Base-by-base conservation (phyloP, 352 stramenopile genomes). In the Phytophthora pinifolia region DNA sequence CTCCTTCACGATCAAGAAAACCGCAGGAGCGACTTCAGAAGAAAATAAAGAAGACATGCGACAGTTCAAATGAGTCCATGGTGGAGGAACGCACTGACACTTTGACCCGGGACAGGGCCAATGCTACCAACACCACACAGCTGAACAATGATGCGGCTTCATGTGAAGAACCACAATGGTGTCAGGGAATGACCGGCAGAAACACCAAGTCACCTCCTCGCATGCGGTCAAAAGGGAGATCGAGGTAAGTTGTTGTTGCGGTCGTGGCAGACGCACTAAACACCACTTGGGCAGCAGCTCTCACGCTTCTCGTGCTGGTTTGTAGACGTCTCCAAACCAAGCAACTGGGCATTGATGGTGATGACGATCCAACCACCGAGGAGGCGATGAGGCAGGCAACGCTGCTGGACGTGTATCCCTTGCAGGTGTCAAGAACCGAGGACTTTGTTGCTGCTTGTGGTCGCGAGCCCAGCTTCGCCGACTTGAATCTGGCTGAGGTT, bases 381-480 rank as follows among this genome's bases (percentile, higher is more conserved):
- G 4, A 14, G 4, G 43, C 37, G 15, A 35, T 38, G 13, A 15
- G 29, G 2, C 6, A 12, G 4, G 43, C 35, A 18, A 35, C 20
- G 5, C 56, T 88, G 46, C 54, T 88, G 29, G 65, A 82, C 10
- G 27, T 88, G 2, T 88, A 88, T 36, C 33, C 63, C 2, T 52
- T 81, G 2, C 65, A 67, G 4, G 2, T 62, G 6, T 42, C 71
- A 1, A 46, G 35, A 0, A 63, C 41, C 1, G 42, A 70, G n/a
- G 39, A 48, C 2, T 75, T 79, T 8, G 8, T 71, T 0, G 27
- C 37, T 1, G 29, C 56, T 9, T 57, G 54, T 6, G 70, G 66
- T 38, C 59, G 63, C 4, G 38, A 52, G 10, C 67, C 55, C 22
- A 65, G 68, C 0, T 70, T 76, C 30, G 74, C 71, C 4, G 74